Evolutionary conservation across 192 early-diverging fungal genomes (phyloP).

Genomic region (Allomyces macrogynus): DNA sequence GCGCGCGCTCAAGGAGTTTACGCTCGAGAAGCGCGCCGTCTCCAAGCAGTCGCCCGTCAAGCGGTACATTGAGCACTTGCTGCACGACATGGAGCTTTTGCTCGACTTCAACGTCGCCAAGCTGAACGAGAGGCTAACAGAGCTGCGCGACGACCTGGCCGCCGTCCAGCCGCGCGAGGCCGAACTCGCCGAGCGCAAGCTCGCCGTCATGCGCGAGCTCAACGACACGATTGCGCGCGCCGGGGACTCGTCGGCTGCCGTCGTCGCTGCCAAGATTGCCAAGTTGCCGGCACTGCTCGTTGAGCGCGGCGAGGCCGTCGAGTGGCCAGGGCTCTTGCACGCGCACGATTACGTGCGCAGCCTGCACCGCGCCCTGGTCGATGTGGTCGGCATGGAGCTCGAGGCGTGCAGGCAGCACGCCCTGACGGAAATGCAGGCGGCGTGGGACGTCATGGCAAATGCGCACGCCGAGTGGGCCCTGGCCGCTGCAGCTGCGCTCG

Average conservation of each 20-base stretch:
- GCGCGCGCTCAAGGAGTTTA: constrained; percentile 68
- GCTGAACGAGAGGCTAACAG: constrained; percentile 39
- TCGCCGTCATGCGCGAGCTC: no score
- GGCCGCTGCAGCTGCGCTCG: not conserved
- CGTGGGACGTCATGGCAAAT: constrained; percentile 18
- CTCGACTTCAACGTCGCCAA: constrained; percentile 21
- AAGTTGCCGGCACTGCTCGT: no score
- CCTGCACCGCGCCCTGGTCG: constrained; percentile 47
- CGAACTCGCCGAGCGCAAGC: no score
- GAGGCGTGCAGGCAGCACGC: constrained; percentile 35
- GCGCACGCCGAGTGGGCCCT: constrained; percentile 10
- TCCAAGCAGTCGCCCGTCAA: constrained; percentile 88
- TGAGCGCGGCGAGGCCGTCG: constrained; percentile 14
- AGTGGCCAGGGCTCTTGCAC: constrained; percentile 64
- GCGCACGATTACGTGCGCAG: constrained; percentile 74
- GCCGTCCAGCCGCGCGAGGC: constrained; percentile 42
- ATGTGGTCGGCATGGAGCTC: constrained; percentile 38
- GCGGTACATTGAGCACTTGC: constrained; percentile 67
- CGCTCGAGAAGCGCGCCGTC: constrained; percentile 82
- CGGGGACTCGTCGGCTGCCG: no score
- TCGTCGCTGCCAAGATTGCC: no score
- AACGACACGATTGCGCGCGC: no score
- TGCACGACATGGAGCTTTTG: constrained; percentile 55
- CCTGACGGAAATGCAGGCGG: constrained; percentile 13
- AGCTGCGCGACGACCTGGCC: constrained; percentile 40